Base-by-base conservation (phyloP, 352 stramenopile genomes). In the Pythium myriotylum region DNA sequence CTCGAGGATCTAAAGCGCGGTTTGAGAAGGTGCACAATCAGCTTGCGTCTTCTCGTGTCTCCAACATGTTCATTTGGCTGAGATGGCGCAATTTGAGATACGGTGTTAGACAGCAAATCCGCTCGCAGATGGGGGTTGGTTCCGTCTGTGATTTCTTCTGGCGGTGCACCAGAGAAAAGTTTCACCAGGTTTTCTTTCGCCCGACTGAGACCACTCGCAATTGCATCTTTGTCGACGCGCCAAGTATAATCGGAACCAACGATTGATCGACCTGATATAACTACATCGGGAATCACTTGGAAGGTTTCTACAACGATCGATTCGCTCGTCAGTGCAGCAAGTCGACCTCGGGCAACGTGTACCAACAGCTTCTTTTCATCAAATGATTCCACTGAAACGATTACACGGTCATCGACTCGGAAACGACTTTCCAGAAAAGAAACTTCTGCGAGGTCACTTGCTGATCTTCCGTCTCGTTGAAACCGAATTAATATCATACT, bases 141-240 rank as follows among this genome's bases (percentile, higher is more conserved):
- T 12, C 79, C 81, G 50, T 62, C 52, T 26, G 57, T 61, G 50
- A 88, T 59, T 16, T 64, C 45, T 41, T 90, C 81, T 0, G 79
- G 79, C 8, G 72, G 57, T 46, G 61, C 54, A 59, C 79, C 81
- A 65, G 88, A 73, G 72, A 92, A 89, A 53, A 92, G 60, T 59
- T 67, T 70, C 47, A 91, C 75, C 35, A 94, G 74, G 66, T 94
- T 92, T 57, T 90, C 81, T 54, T 90, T 94, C 1, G 86, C 80
- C 13, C 80, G 74, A 62, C 59, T 74, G 37, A 92, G 73, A n/a
- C 79, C 82, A 48, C 74, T 90, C 50, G 79, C 68, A 16, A 91
- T 84, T 14, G 70, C 46, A 26, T 94, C 77, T 68, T 90, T 89
- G 62, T 94, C 86, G n/a, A 94, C 48, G 46, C 86, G 77, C 78